Evolutionary conservation across 345 rosid genomes (phyloP), one percentile per base, ranked within the genome.

Genomic region (Lepidium africanum): DNA sequence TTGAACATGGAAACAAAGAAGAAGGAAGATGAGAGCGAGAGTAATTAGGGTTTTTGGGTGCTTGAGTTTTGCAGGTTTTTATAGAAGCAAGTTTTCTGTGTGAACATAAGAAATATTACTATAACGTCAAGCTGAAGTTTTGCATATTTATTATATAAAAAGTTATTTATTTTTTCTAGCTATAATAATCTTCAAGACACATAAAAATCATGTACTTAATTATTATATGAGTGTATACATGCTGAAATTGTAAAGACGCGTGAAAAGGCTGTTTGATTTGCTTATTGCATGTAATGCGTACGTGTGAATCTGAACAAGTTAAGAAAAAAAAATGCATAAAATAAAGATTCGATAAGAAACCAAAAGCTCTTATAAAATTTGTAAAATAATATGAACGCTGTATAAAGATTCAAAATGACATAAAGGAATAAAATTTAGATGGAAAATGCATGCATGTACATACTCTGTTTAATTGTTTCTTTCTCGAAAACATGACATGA

Each of bases 101-200:
- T 76, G 79, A 76, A 76, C 76, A 56, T 54, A 54, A 21, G 74
- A 69, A 19, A 63, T 55, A 25, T 17, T 27, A 42, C 30, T 13
- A 56, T 62, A 70, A 69, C 79, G 79, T 76, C 16, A 69, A 47
- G 43, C 15, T 49, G 56, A 76, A 76, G 79, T 59, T 76, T 64
- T 76, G 76, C 25, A 70, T 70, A 30, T 5, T 6, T 30, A 56
- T 63, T 33, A 54, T 53, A 38, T 36, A 6, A 1, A 2, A 17
- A 11, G 4, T 10, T 50, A 10, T 66, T 9, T 52, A 8, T 32
- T 53, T 27, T 55, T 55, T n/a, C 23, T 37, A 41, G 45, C 52
- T 46, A 62, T 45, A 21, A 38, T 48, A 69, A 41, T 54, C 39
- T 52, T 53, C 10, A n/a, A 12, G 51, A 51, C 17, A 50, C 55